phyloP scores from a whole-genome alignment of 495 filamentous ascomycete genomes.

The Sordaria brevicollis region DNA sequence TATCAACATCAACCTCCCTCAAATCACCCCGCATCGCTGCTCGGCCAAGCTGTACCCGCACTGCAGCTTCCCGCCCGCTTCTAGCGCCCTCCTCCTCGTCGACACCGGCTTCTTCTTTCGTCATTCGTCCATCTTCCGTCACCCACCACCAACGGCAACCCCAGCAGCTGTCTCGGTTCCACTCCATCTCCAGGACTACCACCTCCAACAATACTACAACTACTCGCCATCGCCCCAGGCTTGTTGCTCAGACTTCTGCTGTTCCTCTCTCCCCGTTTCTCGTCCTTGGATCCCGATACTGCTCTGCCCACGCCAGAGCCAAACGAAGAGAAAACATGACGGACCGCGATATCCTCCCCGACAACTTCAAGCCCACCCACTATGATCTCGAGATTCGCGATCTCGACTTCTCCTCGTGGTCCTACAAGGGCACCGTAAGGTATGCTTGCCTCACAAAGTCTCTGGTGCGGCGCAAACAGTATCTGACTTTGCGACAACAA shows the following conservation, averaged over 20 bases:
- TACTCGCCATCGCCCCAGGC: not conserved
- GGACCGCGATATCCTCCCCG: constrained; percentile 44
- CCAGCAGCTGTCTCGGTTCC: not conserved
- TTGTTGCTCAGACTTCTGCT: not conserved
- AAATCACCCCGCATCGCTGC: not conserved
- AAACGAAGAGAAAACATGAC: constrained; percentile 27
- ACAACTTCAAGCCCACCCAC: constrained; percentile 69
- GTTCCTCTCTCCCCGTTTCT: not conserved
- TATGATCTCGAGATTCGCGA: constrained; percentile 77
- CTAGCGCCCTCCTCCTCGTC: constrained; percentile 3
- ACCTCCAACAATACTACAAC: not conserved
- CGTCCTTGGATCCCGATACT: not conserved
- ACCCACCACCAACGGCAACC: not conserved
- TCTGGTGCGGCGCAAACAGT: not conserved
- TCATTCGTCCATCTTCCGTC: not conserved
- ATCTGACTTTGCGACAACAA: constrained; percentile 1
- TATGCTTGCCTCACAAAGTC: constrained; percentile 21
- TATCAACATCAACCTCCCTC: not conserved
- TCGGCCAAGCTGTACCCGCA: not conserved
- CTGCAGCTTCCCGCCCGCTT: not conserved
- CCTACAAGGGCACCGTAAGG: constrained; percentile 70
- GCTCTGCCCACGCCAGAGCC: not conserved
- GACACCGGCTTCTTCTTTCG: constrained; percentile 8
- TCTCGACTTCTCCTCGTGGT: constrained; percentile 66
- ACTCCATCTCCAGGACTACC: not conserved